Percentiles rank a stretch among this genome's conserved stretches.
Evolutionary conservation across 495 filamentous ascomycete genomes (phyloP).

Genomic region (Friedmanniomyces endolithicus): DNA sequence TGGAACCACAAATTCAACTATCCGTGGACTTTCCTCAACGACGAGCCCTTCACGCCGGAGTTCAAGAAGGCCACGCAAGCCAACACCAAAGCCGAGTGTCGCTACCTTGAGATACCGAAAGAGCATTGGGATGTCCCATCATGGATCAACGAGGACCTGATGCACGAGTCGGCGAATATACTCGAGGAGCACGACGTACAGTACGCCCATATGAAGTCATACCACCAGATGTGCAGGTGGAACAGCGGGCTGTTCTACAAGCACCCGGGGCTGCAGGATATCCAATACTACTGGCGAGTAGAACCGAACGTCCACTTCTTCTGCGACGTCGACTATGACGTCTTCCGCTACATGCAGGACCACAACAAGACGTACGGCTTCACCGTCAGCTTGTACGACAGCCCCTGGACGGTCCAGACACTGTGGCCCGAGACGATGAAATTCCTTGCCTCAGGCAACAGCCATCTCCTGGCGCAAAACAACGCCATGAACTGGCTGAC

Average conservation of each 20-base stretch:
- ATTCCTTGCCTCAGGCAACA: constrained; percentile 67
- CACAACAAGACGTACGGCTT: constrained; percentile 98
- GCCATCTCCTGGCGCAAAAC: constrained; percentile 66
- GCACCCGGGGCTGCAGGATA: constrained; percentile 71
- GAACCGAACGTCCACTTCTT: constrained; percentile 99
- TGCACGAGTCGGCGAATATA: constrained; percentile 68
- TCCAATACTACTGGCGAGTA: constrained; percentile 96
- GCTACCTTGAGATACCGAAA: constrained; percentile 79
- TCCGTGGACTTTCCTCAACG: constrained; percentile 99
- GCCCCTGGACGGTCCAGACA: constrained; percentile 66
- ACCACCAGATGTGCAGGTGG: constrained; percentile 99
- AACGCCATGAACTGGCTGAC: constrained; percentile 81
- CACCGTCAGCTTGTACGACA: constrained; percentile 94
- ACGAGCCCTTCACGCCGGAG: constrained; percentile 78
- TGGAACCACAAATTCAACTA: constrained; percentile 99
- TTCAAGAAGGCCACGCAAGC: constrained; percentile 73
- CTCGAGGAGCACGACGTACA: constrained; percentile 77
- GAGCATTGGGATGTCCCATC: constrained; percentile 88
- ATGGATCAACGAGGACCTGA: constrained; percentile 85
- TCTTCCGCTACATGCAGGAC: constrained; percentile 96
- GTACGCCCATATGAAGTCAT: constrained; percentile 75
- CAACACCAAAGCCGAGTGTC: constrained; percentile 69
- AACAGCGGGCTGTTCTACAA: constrained; percentile 97
- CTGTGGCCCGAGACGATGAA: constrained; percentile 93
- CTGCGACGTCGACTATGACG: constrained; percentile 97